phyloP scores from a whole-genome alignment of 768 basidiomycete genomes.

The Myochromella boudieri region DNA sequence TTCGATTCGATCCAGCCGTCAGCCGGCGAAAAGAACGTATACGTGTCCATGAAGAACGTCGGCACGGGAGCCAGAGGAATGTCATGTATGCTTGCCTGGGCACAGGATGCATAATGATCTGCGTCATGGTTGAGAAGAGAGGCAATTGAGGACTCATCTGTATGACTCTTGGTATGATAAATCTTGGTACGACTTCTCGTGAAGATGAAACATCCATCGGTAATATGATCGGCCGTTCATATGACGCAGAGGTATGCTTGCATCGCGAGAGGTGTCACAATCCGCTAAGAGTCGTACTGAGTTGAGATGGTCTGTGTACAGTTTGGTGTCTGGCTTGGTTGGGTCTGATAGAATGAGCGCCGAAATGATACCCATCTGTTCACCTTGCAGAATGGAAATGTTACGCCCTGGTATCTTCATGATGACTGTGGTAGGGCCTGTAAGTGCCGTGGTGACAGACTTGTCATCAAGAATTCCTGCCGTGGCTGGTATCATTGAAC shows the following conservation, averaged over 20 bases:
- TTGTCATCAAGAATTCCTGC: conserved; percentile 19
- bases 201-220: conserved; percentile 20
- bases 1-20: conserved; percentile 21
- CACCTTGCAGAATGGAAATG: conserved; percentile 21
- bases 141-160: conserved; percentile 3
- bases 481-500: conserved; percentile 23
- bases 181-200: neutral
- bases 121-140: conserved; percentile 8
- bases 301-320: conserved; percentile 26
- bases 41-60: conserved; percentile 18
- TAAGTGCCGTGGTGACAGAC: conserved; percentile 14
- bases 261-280: conserved; percentile 8
- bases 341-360: conserved; percentile 10
- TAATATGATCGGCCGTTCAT: conserved; percentile 25
- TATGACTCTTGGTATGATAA: conserved; percentile 8
- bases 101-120: conserved; percentile 11
- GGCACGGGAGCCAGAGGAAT: conserved; percentile 12
- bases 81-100: conserved; percentile 1
- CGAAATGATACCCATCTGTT: conserved; percentile 19
- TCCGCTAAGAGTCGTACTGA: conserved; percentile 19
- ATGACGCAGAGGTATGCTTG: conserved; percentile 6
- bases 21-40: conserved; percentile 7
- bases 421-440: conserved; percentile 11
- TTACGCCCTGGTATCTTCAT: conserved; percentile 18
- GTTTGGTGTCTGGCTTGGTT: neutral